Conservation (phyloP, 495 filamentous ascomycete species). For the Mycothermus thermophilus region DNA sequence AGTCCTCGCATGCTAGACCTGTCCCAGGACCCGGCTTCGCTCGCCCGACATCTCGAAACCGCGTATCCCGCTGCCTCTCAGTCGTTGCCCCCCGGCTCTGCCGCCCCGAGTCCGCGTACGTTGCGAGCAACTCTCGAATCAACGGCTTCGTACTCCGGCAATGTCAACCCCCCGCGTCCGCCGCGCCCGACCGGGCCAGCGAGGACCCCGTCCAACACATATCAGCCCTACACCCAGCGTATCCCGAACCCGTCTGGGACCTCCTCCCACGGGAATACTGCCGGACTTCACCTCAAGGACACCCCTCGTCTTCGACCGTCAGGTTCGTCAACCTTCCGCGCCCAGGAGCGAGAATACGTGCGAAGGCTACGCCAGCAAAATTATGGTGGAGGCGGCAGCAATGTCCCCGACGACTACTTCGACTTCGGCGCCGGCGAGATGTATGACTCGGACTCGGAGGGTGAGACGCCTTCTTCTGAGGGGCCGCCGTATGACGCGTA, state of each 20-base stretch:
- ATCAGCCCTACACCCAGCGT: conserved; percentile 31
- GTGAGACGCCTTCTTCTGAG: conserved; percentile 67
- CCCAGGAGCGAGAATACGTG: conserved; percentile 35
- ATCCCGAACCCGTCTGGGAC: conserved; percentile 17
- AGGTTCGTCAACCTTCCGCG: conserved; percentile 49
- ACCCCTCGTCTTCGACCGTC: conserved; percentile 69
- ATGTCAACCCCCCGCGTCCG: conserved; percentile 12
- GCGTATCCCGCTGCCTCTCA: conserved; percentile 19
- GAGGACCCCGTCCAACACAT: conserved; percentile 37
- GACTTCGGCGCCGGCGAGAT: conserved; percentile 53
- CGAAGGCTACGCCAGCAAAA: conserved; percentile 40
- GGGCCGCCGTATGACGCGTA: conserved; percentile 69
- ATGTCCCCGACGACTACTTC: conserved; percentile 65
- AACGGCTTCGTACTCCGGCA: conserved; percentile 15
- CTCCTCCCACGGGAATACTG: conserved; percentile 16
- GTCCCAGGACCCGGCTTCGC: conserved; percentile 32
- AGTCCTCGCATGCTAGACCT: conserved; percentile 34
- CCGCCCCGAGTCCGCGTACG: conserved; percentile 19
- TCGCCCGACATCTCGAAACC: conserved; percentile 26
- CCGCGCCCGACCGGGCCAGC: conserved; percentile 24
- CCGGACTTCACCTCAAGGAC: conserved; percentile 63
- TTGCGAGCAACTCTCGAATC: conserved; percentile 15
- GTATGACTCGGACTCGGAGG: conserved; percentile 80
- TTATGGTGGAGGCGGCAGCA: too few species aligned
- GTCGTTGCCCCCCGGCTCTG: conserved; percentile 18